A percentile compares a stretch with the other conserved stretches of the same genome.
These are phyloP conservation scores for Rhododendron williamsianum DNA, from an alignment of 148 eudicot genomes.

Conservation along the genomic window DNA sequence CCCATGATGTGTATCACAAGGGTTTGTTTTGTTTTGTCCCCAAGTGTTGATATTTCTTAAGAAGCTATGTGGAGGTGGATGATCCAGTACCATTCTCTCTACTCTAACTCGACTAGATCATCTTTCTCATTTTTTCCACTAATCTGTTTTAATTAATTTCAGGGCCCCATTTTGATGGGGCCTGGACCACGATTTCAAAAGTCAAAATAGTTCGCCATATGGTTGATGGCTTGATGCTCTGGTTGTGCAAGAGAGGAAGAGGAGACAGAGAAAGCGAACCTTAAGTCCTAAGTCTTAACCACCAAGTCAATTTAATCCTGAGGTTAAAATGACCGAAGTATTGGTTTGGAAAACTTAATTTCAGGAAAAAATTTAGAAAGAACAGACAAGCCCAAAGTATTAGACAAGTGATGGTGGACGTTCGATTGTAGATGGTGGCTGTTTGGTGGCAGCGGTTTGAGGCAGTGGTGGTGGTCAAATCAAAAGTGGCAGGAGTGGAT, in stretches of 20 bases:
- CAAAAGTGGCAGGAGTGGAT: too few species aligned
- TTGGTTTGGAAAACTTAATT: neutral
- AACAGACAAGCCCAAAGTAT: neutral
- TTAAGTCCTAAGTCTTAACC: too few species aligned
- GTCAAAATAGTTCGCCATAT: neutral
- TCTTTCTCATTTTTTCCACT: neutral
- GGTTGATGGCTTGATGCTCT: too few species aligned
- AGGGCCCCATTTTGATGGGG: neutral
- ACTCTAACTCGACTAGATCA: neutral
- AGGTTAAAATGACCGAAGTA: too few species aligned
- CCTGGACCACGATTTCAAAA: neutral
- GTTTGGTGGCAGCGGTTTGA: too few species aligned
- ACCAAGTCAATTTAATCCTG: too few species aligned
- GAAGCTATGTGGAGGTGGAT: constrained; percentile 5
- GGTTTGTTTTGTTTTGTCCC: too few species aligned
- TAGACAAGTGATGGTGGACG: neutral
- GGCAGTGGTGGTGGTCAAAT: too few species aligned
- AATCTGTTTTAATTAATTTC: neutral
- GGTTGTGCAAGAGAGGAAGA: too few species aligned
- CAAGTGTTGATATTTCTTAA: neutral
- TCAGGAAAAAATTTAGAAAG: neutral
- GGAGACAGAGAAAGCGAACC: too few species aligned
- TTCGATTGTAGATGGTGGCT: too few species aligned
- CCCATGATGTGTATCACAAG: neutral
- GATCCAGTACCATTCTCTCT: neutral